phyloP scores from a whole-genome alignment of 495 filamentous ascomycete species.

The Aspergillus cavernicola region DNA sequence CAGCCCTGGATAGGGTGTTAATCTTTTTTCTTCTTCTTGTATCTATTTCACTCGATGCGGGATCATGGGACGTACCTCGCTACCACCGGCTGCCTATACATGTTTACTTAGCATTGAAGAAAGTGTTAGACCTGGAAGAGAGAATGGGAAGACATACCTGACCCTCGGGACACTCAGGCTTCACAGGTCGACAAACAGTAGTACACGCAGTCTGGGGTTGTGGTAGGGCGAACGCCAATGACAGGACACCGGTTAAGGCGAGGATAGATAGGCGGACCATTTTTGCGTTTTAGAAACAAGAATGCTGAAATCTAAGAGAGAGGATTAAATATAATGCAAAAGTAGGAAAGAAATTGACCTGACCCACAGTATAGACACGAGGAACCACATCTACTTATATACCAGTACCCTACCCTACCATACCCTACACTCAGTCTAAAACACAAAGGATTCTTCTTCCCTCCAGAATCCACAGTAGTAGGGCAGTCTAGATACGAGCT shows the following conservation, averaged over 20 bases:
- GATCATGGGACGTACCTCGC: no score
- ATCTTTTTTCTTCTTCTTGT: no score
- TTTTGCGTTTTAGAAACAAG: background rate
- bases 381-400: background rate
- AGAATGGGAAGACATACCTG: background rate
- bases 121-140: background rate
- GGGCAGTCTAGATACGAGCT: no score
- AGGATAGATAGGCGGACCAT: conserved; percentile 6
- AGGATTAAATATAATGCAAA: no score
- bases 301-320: background rate
- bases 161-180: conserved; percentile 4
- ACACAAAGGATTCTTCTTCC: no score
- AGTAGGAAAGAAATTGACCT: no score
- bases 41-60: no score
- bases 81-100: conserved; percentile 1
- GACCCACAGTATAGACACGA: background rate
- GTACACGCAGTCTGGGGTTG: conserved; percentile 3
- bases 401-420: no score
- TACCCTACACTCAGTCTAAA: no score
- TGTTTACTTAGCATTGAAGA: background rate
- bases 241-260: background rate
- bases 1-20: no score
- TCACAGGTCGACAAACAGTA: background rate
- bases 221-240: background rate
- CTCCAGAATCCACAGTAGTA: no score